A percentile compares a stretch with the other conserved stretches of the same genome.
Conservation (phyloP, 176 grass and related monocot species). For the Oryza meridionalis region DNA sequence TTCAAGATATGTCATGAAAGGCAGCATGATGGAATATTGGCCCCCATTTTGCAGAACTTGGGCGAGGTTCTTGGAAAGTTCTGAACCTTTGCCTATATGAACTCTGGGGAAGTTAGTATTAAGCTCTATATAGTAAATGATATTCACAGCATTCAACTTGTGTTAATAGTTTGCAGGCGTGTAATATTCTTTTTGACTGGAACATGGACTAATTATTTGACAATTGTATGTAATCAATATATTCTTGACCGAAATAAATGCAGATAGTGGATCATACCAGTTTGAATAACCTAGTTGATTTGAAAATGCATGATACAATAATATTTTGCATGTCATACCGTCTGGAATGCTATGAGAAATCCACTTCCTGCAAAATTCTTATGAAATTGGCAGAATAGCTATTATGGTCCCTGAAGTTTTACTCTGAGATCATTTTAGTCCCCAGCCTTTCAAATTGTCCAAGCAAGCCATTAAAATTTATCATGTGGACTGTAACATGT, state of each 20-base stretch:
- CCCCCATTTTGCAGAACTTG: no score
- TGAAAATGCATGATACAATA: no score
- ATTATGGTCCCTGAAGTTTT: no score
- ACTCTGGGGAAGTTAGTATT: not conserved
- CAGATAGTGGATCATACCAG: not conserved
- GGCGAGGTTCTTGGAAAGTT: slow-evolving; percentile 42
- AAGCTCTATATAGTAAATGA: not conserved
- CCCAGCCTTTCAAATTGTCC: no score
- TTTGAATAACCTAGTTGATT: no score
- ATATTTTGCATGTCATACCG: no score
- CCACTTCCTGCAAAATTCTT: no score
- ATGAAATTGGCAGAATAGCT: no score
- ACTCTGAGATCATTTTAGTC: no score
- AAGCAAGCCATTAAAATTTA: no score
- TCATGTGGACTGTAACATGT: no score
- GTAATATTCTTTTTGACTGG: not conserved
- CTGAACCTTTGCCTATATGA: slow-evolving; percentile 21
- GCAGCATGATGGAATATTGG: slow-evolving; percentile 17
- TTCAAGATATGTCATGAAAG: slow-evolving; percentile 51
- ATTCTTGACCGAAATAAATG: not conserved
- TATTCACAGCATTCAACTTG: not conserved
- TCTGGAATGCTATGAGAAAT: no score
- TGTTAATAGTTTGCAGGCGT: not conserved
- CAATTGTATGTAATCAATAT: not conserved
- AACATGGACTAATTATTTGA: not conserved